Base-by-base conservation (phyloP, 257 asterid genomes). In the Fraxinus excelsior region DNA sequence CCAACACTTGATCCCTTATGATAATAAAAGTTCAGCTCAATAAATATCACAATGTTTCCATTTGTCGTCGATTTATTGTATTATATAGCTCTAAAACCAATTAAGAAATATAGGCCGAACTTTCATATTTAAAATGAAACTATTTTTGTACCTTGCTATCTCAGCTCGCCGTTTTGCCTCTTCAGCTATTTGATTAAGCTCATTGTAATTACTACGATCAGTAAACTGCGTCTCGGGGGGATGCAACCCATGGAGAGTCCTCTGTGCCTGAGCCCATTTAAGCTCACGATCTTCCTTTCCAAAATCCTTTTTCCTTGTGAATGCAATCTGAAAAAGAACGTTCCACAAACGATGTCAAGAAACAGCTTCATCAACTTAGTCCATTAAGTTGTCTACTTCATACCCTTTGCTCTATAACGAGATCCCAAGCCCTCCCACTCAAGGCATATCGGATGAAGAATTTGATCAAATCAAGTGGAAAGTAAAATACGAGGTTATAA, bases 221-320 rank as follows among this genome's bases (percentile, higher is more conserved):
- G n/a, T 35, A 31, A 69, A 75, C 62, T 70, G 68, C 62, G 77
- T 70, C 28, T 71, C 73, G 7, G 83, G 80, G 21, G 74, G 66
- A 44, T 70, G 80, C 5, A 80, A 71, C 7, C 83, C 83, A 49
- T 75, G 83, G 28, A 80, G 79, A 40, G 83, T 80, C 26, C 83
- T 71, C 35, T 80, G 83, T 25, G 76, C 80, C 19, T 58, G 74
- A 16, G 80, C 83, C 83, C 83, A 80, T 37, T 80, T 74, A 9
- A 71, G 68, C 76, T 80, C 83, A 19, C 83, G 76, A 7, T 80
- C 76, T 75, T 70, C 80, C 67, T 40, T 76, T 14, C 83, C 83
- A 26, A 68, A 80, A 62, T 80, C 83, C 79, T 80, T 80, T 38
- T 80, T 76, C 73, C 69, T 75, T 9, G 83, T 75, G 56, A 80